Base-by-base conservation (phyloP, 495 filamentous ascomycete species). In the Wilcoxina mikolae region DNA sequence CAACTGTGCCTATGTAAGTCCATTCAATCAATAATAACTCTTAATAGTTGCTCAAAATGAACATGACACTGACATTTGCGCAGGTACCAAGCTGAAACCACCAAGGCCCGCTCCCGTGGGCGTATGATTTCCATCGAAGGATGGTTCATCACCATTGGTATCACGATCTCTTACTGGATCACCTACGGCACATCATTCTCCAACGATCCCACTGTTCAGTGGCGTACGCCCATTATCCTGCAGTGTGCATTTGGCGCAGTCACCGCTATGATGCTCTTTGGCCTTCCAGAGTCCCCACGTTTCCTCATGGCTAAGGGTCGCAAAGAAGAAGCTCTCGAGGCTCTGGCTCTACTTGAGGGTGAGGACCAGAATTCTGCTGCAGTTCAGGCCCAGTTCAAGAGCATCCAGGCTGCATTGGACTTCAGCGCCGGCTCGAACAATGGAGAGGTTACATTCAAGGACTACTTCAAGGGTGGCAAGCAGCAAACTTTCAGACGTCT, bases 81-180 rank as follows among this genome's bases (percentile, higher is more conserved):
- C 10, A 57, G 55, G 55, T 56, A 60, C 54, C 58, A 56, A 27
- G 58, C 76, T 11, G 78, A 82, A 61, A 71, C 68, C 11, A 72
- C 72, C 15, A 70, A 68, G 10, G 71, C 74, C 17, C 61, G 68
- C 28, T 71, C 73, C 51, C 69, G 73, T 18, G 73, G 73, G 27
- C 69, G 68, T 20, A 73, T 68, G 58, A 60, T 60, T n/a, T 60
- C 58, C 54, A 64, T 77, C 20, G 74, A 71, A 26, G 71, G 73
- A 49, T 72, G 73, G 44, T 77, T 78, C 65, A 76, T 77, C 55
- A 73, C 73, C 4, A 76, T 79, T 10, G 78, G 78, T 49, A 78
- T 83, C 27, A 72, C 73, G 2, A 65, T 81, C 26, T 77, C 78
- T 5, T 81, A 81, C 65, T 82, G 78, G 78, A 68, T 80, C 54